A percentile compares a stretch with the other conserved stretches of the same genome.
Evolutionary conservation across 2,329 filamentous ascomycete species (phyloP).

Genomic region (Aureobasidium subglaciale): DNA sequence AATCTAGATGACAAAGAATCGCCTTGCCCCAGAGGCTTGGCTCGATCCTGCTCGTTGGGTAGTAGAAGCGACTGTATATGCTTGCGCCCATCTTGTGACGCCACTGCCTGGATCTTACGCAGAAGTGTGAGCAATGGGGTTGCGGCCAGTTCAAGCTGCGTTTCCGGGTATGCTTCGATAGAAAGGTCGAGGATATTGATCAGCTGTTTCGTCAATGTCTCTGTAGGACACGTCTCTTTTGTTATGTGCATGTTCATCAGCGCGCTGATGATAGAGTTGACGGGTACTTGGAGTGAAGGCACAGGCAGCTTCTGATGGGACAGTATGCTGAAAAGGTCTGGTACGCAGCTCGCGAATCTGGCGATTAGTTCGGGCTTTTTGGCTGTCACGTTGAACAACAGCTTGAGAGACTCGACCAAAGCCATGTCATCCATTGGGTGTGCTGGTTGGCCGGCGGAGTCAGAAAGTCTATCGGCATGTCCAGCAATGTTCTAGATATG

Average conservation of each 20-base stretch:
- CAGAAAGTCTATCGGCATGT: conserved; percentile 41
- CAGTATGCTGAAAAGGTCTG: conserved; percentile 65
- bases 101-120: conserved; percentile 61
- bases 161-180: conserved; percentile 55
- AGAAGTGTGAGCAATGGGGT: conserved; percentile 70
- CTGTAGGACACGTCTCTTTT: conserved; percentile 24
- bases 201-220: conserved; percentile 56
- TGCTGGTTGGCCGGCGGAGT: conserved; percentile 18
- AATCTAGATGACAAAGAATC: conserved; percentile 68
- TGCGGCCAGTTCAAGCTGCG: conserved; percentile 64
- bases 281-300: conserved; percentile 65
- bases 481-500: conserved; percentile 53
- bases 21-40: conserved; percentile 67
- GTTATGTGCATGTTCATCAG: conserved; percentile 68
- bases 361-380: conserved; percentile 56
- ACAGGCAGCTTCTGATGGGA: conserved; percentile 50
- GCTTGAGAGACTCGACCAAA: conserved; percentile 73
- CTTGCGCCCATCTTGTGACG: conserved; percentile 54
- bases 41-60: conserved; percentile 69
- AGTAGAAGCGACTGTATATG: conserved; percentile 63
- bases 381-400: conserved; percentile 82
- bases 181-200: conserved; percentile 63
- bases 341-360: conserved; percentile 61
- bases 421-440: conserved; percentile 70
- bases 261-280: conserved; percentile 68